These are phyloP conservation scores for Metschnikowia kofuensis DNA, from an alignment of 805 yeast genomes.

Conservation along the genomic window DNA sequence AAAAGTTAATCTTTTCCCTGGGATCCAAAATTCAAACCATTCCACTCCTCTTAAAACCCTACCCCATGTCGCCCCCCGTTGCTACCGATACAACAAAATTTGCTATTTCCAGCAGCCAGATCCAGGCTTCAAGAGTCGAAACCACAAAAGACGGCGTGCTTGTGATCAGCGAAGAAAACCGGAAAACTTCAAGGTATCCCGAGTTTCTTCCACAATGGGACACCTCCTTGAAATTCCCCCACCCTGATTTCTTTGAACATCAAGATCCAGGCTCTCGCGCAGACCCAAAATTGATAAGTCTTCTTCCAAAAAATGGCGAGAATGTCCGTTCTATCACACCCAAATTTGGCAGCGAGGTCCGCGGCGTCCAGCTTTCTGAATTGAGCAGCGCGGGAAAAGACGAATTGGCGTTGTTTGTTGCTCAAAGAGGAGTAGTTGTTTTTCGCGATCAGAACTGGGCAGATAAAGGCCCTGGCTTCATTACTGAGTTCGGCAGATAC, in stretches of 20 bases:
- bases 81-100: not conserved
- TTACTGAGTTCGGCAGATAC: conserved; percentile 29
- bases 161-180: conserved; percentile 28
- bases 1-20: too few species aligned
- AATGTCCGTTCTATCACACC: conserved; percentile 25
- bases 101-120: conserved; percentile 7
- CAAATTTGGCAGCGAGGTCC: conserved; percentile 29
- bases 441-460: conserved; percentile 32
- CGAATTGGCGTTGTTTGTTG: conserved; percentile 31
- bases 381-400: conserved; percentile 27
- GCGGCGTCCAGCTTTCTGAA: conserved; percentile 28
- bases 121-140: conserved; percentile 16
- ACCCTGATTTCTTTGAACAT: conserved; percentile 27
- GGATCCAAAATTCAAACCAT: too few species aligned
- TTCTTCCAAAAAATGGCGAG: conserved; percentile 18
- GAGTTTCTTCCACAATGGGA: conserved; percentile 34
- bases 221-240: conserved; percentile 26
- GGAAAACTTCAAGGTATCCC: conserved; percentile 21
- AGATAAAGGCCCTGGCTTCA: conserved; percentile 23
- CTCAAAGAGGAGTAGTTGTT: conserved; percentile 34
- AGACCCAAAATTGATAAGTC: conserved; percentile 17
- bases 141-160: conserved; percentile 31
- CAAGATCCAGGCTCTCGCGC: conserved; percentile 28
- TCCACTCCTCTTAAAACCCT: too few species aligned
- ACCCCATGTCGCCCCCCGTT: conserved; percentile 1